Evolutionary conservation across 2,329 filamentous ascomycete genomes (phyloP), one percentile per base, ranked within the genome.

Genomic region (Fusarium sp.): DNA sequence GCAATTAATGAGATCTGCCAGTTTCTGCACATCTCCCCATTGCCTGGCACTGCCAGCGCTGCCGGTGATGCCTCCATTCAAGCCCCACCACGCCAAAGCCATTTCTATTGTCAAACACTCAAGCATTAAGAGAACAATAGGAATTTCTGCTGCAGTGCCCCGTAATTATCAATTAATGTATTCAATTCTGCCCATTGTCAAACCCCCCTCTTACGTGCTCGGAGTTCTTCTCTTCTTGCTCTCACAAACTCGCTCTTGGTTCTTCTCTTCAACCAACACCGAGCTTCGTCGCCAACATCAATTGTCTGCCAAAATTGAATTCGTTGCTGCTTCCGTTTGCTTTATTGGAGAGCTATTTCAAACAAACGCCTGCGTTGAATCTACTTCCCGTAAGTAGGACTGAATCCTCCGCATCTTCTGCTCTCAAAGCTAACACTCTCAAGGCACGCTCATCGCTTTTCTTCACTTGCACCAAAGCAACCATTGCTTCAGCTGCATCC

Each of bases 51-150:
- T 55, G 36, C 26, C 39, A 43, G 50, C 32, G 36, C 12, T 11
- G 23, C 15, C 43, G n/a, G 15, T 28, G 30, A 32, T 28, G 26
- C 26, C 26, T 28, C 26, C 10, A 28, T 28, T 28, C 26, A 30
- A 26, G 46, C 52, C 43, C 51, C 62, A 66, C 56, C 26, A 7
- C 12, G 19, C 26, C 7, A 9, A 43, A 11, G 39, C 39, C 23
- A 11, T 14, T 43, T 21, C 46, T 56, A 62, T 66, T 66, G 62
- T 66, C 23, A 34, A 30, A 43, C n/a, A 43, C n/a, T 50, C 8
- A 48, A 51, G 23, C 44, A 43, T 51, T 10, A 42, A 53, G 46
- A 42, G 32, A 62, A 66, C 62, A 66, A 66, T 66, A 39, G 43
- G 4, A 40, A 46, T 23, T 26, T 20, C 30, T 21, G 23, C 24